Base-by-base conservation (phyloP, 306 rosid species). In the Mimosa bimucronata region DNA sequence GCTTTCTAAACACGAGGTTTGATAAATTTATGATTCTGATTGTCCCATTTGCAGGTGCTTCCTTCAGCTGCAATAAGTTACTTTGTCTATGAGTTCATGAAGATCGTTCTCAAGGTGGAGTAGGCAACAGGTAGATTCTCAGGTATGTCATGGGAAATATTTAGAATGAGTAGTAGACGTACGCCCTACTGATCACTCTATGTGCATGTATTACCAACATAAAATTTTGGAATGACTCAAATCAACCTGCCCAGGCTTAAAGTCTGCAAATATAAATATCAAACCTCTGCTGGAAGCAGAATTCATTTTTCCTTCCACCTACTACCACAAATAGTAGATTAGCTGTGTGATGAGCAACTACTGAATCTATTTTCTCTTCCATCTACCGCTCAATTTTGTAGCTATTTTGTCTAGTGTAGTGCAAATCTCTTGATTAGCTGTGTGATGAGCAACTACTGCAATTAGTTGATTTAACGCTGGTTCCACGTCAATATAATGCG, bases 41-140 rank as follows among this genome's bases (percentile, higher is more conserved):
- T 65, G 25, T 60, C 81, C 67, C 72, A 9, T 76, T 14, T 86
- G 74, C 90, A 95, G 99, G 99, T 95, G 52, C 99, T 95, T 81
- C 99, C 99, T 44, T 95, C 99, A 10, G 99, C 99, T 62, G 72
- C 99, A 72, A 90, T 90, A 71, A 93, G 99, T 85, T 95, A 89
- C 86, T 91, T 93, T 73, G 98, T 95, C 79, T 95, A 95, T 13
- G 99, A 95, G 88, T 95, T 85, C 89, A 92, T 91, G 99, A 95
- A 95, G 90, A 87, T 95, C 66, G 96, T 93, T 75, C 93, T 95
- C 78, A 85, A 91, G 88, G 99, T 95, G 82, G 97, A 92, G 88
- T 95, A 88, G 88, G 79, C 77, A 60, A 76, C 48, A 45, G 70
- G 83, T 48, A 44, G 79, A 82, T 71, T 65, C 19, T 76, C 77